Base-by-base conservation (phyloP, 1,284 basidiomycete species). In the Trichosporon coremiiforme region DNA sequence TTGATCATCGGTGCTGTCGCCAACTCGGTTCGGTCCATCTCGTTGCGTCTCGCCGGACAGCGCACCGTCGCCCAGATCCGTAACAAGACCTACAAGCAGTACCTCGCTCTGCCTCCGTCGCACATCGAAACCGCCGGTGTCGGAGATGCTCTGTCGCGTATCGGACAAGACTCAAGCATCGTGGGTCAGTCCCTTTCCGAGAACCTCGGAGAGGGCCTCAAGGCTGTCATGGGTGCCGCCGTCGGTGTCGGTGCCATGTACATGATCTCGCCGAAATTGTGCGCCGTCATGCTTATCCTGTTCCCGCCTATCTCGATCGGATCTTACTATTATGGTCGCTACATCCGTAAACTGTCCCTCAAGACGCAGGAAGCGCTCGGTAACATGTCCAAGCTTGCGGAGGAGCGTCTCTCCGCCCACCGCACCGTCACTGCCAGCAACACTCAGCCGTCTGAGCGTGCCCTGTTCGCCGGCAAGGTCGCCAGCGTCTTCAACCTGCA, bases 301-400 rank as follows among this genome's bases (percentile, higher is more conserved):
- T 79, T 83, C 63, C 81, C 81, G 15, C 81, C 81, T 17, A 82
- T 83, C 73, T 81, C 81, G n/a, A 74, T 81, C 68, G 78, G 77
- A 12, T 82, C 81, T 3, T 83, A 77, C 78, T 83, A 79, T 70
- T 83, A 83, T 67, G 81, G 81, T 65, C 73, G 76, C 62, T 83
- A 80, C 70, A 83, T 83, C 57, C 79, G 81, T 50, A 78, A 76
- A 64, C 73, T 83, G 10, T 81, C 80, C 15, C 75, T 81, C 60
- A 77, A 77, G 65, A 83, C 81, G 12, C 81, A 83, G 71, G 81
- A 83, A 67, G 80, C 81, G 0, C 76, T 83, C 71, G 81, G 81
- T 22, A 78, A 76, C 64, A 83, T 83, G 80, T 76, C 74, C 65
- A 82, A 82, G 68, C 73, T 82, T 1, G 81, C 80, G 22, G 81